Evolutionary conservation across 1,284 basidiomycete genomes (phyloP).

Genomic region (Ceratobasidium sp.): DNA sequence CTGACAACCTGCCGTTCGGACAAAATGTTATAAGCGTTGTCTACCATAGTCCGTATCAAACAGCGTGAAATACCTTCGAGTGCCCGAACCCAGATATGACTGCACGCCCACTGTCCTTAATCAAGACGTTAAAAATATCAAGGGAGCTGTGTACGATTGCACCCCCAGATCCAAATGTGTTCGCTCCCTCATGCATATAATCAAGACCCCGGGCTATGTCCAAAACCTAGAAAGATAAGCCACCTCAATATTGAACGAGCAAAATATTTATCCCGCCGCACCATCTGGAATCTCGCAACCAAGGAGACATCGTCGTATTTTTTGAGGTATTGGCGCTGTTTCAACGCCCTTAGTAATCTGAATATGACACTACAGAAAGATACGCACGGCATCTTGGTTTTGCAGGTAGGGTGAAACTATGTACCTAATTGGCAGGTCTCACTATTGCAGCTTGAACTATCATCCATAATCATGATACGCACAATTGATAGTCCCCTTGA

Average conservation of each 20-base stretch:
- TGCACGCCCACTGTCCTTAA: constrained; percentile 31
- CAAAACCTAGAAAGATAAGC: not conserved
- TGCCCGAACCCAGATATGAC: constrained; percentile 41
- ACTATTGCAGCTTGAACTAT: not conserved
- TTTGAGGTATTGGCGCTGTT: too few species aligned
- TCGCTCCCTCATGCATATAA: constrained; percentile 12
- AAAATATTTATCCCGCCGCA: constrained; percentile 12
- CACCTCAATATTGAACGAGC: too few species aligned
- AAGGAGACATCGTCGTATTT: too few species aligned
- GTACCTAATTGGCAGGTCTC: not conserved
- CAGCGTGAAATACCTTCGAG: constrained; percentile 13
- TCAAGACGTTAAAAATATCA: constrained; percentile 23
- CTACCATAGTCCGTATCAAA: not conserved
- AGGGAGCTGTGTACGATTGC: constrained; percentile 34
- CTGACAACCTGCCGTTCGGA: not conserved
- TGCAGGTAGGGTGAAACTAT: constrained; percentile 19
- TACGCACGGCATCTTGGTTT: constrained; percentile 25
- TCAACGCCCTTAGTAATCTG: too few species aligned
- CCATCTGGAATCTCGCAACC: too few species aligned
- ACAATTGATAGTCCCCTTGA: constrained; percentile 32
- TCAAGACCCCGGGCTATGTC: constrained; percentile 25
- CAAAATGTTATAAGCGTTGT: not conserved
- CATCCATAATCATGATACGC: not conserved
- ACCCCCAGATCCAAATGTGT: not conserved
- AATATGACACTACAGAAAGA: too few species aligned